These are phyloP conservation scores for Aphanomyces euteiches DNA, from an alignment of 352 stramenopile species.

Conservation along the genomic window DNA sequence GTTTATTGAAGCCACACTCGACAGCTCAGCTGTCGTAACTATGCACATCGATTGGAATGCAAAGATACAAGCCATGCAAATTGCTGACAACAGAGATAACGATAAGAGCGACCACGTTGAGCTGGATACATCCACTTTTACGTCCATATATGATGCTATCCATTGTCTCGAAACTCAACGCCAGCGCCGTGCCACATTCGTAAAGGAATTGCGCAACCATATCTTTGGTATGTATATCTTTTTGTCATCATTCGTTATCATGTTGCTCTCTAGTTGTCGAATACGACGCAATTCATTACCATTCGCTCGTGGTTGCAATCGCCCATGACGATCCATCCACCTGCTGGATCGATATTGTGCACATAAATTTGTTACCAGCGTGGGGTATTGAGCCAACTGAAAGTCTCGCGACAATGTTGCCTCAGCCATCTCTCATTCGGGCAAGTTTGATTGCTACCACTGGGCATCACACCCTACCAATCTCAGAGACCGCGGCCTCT, in stretches of 20 bases:
- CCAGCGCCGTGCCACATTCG: not conserved
- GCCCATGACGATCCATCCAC: not conserved
- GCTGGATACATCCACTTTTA: not conserved
- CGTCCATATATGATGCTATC: not conserved
- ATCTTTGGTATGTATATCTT: not conserved
- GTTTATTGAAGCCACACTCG: not conserved
- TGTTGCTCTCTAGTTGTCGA: conserved; percentile 2
- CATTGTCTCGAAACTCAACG: not conserved
- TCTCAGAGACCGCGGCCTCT: not conserved
- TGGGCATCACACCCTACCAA: not conserved
- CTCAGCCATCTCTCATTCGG: not conserved
- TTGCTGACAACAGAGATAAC: not conserved
- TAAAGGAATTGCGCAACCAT: not conserved
- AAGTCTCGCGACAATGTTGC: not conserved
- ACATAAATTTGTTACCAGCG: not conserved
- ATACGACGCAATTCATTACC: not conserved
- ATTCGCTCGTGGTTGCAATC: not conserved
- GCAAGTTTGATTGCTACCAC: not conserved
- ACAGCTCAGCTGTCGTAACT: not conserved
- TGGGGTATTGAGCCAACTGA: conserved; percentile 6
- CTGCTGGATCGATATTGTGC: conserved; percentile 10
- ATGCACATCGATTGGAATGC: not conserved
- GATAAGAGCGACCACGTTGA: not conserved
- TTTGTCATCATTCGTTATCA: not conserved
- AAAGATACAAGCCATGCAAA: not conserved